Conservation (phyloP, 306 rosid species). For the Prunus padus region DNA sequence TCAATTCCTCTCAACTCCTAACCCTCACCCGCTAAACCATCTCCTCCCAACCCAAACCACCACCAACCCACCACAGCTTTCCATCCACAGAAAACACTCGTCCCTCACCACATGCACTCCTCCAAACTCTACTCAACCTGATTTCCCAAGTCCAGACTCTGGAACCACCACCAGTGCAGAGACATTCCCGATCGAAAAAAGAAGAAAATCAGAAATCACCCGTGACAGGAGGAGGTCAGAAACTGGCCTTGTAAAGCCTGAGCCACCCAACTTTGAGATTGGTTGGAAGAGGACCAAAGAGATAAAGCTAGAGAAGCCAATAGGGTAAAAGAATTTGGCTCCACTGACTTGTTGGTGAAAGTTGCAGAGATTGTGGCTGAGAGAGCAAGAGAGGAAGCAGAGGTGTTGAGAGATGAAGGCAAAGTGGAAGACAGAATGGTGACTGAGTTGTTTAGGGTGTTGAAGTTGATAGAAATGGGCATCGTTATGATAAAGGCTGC, state of each 20-base stretch:
- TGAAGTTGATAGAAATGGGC: constrained; percentile 91
- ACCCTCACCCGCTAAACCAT: constrained; percentile 19
- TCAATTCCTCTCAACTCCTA: constrained; percentile 27
- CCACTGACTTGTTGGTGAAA: constrained; percentile 63
- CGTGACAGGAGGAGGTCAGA: constrained; percentile 41
- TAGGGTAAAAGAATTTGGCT: constrained; percentile 77
- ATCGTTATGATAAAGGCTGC: constrained; percentile 88
- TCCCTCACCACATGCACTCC: constrained; percentile 44
- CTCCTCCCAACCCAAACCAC: constrained; percentile 25
- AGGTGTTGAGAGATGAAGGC: constrained; percentile 68
- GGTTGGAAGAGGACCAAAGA: constrained; percentile 94
- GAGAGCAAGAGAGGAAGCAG: constrained; percentile 88
- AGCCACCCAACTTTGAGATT: constrained; percentile 79
- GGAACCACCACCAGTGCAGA: constrained; percentile 62
- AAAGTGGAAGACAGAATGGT: constrained; percentile 92
- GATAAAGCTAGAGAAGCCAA: constrained; percentile 68
- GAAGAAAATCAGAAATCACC: constrained; percentile 73
- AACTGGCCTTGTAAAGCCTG: constrained; percentile 37
- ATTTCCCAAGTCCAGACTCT: constrained; percentile 43
- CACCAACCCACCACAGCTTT: constrained; percentile 26
- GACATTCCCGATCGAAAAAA: constrained; percentile 68
- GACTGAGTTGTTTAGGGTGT: constrained; percentile 71
- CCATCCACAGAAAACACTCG: constrained; percentile 29
- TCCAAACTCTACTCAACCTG: constrained; percentile 29
- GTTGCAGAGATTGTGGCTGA: constrained; percentile 87